phyloP scores from a whole-genome alignment of 2,329 filamentous ascomycete genomes.

The Botrytis porri region DNA sequence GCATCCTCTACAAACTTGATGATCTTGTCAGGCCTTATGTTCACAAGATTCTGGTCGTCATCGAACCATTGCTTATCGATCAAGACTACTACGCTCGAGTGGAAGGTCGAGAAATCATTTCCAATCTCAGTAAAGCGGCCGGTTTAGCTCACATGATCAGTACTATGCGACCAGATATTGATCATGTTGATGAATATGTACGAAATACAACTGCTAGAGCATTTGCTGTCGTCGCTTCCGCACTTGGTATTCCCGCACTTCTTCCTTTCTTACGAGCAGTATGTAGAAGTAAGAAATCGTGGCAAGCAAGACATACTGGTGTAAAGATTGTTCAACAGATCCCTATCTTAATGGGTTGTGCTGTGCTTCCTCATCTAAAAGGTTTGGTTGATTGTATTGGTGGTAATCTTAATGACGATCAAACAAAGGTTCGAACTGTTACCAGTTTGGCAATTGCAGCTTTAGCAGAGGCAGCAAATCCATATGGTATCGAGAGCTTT shows the following conservation, averaged over 20 bases:
- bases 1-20: conserved; percentile 96
- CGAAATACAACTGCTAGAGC: conserved; percentile 95
- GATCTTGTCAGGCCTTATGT: conserved; percentile 94
- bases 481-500: conserved; percentile 98
- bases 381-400: conserved; percentile 95
- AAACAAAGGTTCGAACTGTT: conserved; percentile 95
- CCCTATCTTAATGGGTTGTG: conserved; percentile 97
- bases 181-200: conserved; percentile 97
- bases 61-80: conserved; percentile 97
- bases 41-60: conserved; percentile 97
- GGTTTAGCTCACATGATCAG: conserved; percentile 99
- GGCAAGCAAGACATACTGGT: conserved; percentile 95
- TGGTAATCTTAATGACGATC: conserved; percentile 93
- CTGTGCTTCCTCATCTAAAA: conserved; percentile 91
- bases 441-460: conserved; percentile 94
- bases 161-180: conserved; percentile 97
- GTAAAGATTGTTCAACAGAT: conserved; percentile 99
- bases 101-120: conserved; percentile 97
- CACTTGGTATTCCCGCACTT: conserved; percentile 90
- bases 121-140: conserved; percentile 93
- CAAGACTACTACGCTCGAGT: conserved; percentile 99
- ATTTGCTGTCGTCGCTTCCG: conserved; percentile 95
- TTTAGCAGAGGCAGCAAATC: conserved; percentile 91
- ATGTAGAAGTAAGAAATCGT: conserved; percentile 97
- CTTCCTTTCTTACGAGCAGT: conserved; percentile 94